phyloP scores from a whole-genome alignment of 352 stramenopile genomes.

The Phytophthora colocasiae region DNA sequence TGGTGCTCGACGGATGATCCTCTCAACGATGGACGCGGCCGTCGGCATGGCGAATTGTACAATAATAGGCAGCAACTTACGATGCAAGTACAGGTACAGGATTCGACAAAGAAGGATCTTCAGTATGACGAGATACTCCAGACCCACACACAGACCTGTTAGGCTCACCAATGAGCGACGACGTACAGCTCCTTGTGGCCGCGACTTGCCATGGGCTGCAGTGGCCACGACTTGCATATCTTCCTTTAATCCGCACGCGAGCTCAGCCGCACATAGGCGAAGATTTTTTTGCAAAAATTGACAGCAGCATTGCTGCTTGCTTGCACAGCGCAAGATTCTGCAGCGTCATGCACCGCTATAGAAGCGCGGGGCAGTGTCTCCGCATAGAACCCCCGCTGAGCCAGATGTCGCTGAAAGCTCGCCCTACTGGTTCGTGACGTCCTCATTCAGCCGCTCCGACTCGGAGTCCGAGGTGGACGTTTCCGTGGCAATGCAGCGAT shows the following conservation, averaged over 20 bases:
- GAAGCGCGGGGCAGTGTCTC: constrained; percentile 11
- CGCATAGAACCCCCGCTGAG: constrained; percentile 16
- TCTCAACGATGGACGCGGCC: too few relatives aligned
- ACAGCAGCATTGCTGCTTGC: constrained; percentile 2
- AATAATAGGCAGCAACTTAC: background rate
- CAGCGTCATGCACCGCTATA: constrained; percentile 13
- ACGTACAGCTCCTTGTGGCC: too few relatives aligned
- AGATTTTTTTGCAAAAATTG: constrained; percentile 16
- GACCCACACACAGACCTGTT: background rate
- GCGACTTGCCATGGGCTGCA: background rate
- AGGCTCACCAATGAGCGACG: too few relatives aligned
- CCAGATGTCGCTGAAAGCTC: constrained; percentile 18
- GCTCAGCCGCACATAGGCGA: constrained; percentile 20
- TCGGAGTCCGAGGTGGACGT: constrained; percentile 5
- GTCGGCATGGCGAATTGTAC: too few relatives aligned
- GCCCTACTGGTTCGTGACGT: constrained; percentile 12
- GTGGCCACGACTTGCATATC: constrained; percentile 7
- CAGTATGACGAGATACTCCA: background rate
- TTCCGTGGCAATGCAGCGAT: constrained; percentile 2
- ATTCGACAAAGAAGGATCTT: background rate
- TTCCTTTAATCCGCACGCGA: constrained; percentile 18
- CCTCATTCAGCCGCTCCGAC: background rate
- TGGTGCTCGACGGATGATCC: too few relatives aligned
- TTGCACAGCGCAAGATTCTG: constrained; percentile 6
- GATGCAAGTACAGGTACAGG: background rate